Base-by-base conservation (phyloP, 2,329 filamentous ascomycete genomes). In the Hymenoscyphus fructigenus region DNA sequence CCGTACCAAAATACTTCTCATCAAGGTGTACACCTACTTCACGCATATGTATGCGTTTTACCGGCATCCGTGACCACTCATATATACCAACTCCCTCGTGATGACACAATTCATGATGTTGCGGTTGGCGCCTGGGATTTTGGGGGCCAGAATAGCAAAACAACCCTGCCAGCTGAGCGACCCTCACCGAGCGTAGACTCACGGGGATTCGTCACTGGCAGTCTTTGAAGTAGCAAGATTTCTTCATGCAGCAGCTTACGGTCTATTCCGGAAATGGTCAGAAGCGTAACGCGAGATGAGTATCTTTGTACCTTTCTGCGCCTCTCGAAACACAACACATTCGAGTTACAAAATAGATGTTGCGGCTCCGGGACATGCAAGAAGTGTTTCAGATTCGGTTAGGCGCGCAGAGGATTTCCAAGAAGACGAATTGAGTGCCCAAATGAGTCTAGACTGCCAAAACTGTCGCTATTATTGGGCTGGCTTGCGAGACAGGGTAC, bases 101-200 rank as follows among this genome's bases (percentile, higher is more conserved):
- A 60, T 62, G 53, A 65, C 38, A 34, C n/a, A 23, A 20, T 23
- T 29, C 41, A 41, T 58, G 14, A 20, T n/a, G 57, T 56, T 32
- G 10, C 26, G 57, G 41, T 53, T 61, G 53, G 9, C 60, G 57
- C 26, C 41, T 50, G 20, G 41, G 36, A 56, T 38, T 17, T 64
- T 60, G 62, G 61, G 57, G 61, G 50, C 47, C 38, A 32, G 3
- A 56, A n/a, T 34, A 29, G 56, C 34, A 29, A 34, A 47, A 60
- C 56, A 47, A 62, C 64, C 65, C 53, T 26, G 23, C 61, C 65
- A 65, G 65, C 65, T 66, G 65, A 66, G 50, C 59, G 56, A 47
- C 59, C 59, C 10, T 36, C 34, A 36, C 9, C 34, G 34, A 36
- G 34, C 3, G 3, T 36, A 12, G 12, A 23, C 6, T 15, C 44